These are phyloP conservation scores for Ustilago curta DNA, from an alignment of 1,284 basidiomycete genomes.

Conservation along the genomic window DNA sequence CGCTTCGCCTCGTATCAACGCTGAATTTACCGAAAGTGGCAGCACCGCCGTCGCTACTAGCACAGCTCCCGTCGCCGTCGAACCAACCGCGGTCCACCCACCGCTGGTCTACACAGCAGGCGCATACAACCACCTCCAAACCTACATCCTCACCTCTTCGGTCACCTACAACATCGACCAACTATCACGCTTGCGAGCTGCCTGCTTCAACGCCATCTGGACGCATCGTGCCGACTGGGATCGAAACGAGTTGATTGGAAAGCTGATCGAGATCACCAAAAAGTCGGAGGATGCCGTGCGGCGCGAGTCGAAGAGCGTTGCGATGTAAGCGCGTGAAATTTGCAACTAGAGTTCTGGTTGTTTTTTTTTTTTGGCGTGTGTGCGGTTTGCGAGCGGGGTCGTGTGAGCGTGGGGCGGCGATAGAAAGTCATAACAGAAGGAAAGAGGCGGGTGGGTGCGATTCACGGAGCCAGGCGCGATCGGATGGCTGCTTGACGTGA, in stretches of 20 bases:
- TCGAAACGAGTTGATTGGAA: constrained; percentile 75
- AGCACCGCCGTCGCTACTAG: not conserved
- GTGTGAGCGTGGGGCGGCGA: too few species aligned
- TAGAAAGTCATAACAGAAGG: too few species aligned
- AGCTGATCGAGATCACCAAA: constrained; percentile 38
- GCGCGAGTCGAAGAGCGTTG: constrained; percentile 14
- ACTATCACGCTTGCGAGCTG: constrained; percentile 90
- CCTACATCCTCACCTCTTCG: constrained; percentile 37
- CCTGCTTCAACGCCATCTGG: constrained; percentile 84
- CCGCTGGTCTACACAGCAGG: constrained; percentile 26
- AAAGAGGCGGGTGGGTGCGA: too few species aligned
- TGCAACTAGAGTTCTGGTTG: not conserved
- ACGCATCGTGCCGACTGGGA: constrained; percentile 84
- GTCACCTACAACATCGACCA: constrained; percentile 76
- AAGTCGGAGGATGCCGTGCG: constrained; percentile 27
- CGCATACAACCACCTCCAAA: constrained; percentile 30
- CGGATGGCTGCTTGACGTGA: too few species aligned
- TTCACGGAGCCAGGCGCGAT: too few species aligned
- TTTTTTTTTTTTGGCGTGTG: too few species aligned
- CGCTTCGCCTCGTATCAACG: constrained; percentile 12
- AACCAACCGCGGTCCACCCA: constrained; percentile 27
- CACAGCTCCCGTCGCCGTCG: not conserved
- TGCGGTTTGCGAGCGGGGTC: too few species aligned
- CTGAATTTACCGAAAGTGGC: not conserved
- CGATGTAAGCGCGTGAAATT: not conserved